Conservation (phyloP, 495 filamentous ascomycete genomes). For the Podospora pseudoanserina region DNA sequence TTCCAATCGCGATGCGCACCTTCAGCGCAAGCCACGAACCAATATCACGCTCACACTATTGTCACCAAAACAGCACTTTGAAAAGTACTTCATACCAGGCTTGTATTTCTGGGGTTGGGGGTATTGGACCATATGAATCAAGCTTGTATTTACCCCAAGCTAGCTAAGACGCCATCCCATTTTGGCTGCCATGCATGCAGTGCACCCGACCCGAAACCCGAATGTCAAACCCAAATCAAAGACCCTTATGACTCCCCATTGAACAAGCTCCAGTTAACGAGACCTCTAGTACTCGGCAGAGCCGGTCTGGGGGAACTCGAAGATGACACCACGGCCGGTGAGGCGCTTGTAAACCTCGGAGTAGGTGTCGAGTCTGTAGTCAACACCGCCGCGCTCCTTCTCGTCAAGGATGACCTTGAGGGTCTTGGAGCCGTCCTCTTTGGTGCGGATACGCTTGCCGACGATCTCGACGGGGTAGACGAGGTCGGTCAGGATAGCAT, state of each 20-base stretch:
- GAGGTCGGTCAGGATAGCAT: slow-evolving; percentile 90
- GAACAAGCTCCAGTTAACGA: slow-evolving; percentile 23
- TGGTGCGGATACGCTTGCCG: slow-evolving; percentile 92
- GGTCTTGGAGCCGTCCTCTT: slow-evolving; percentile 95
- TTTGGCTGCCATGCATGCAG: slow-evolving; percentile 33
- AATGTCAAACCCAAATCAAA: slow-evolving; percentile 33
- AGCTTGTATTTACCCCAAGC: slow-evolving; percentile 36
- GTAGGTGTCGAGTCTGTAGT: slow-evolving; percentile 98
- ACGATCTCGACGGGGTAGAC: slow-evolving; percentile 99
- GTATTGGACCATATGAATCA: slow-evolving; percentile 21
- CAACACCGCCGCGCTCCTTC: slow-evolving; percentile 98
- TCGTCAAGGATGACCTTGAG: slow-evolving; percentile 98
- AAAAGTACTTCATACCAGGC: slow-evolving; percentile 3
- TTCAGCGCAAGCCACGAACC: not conserved
- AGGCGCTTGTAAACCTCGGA: slow-evolving; percentile 95
- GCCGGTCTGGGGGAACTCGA: slow-evolving; percentile 92
- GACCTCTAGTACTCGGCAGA: slow-evolving; percentile 67
- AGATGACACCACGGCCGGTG: slow-evolving; percentile 88
- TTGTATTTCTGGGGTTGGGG: slow-evolving; percentile 21
- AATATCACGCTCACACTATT: not conserved
- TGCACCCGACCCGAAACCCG: slow-evolving; percentile 30
- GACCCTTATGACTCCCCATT: slow-evolving; percentile 24
- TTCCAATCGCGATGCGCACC: not conserved
- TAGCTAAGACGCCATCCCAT: slow-evolving; percentile 39
- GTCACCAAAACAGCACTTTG: not conserved